phyloP scores from a whole-genome alignment of 352 stramenopile species.

The Blastocystis hominis region DNA sequence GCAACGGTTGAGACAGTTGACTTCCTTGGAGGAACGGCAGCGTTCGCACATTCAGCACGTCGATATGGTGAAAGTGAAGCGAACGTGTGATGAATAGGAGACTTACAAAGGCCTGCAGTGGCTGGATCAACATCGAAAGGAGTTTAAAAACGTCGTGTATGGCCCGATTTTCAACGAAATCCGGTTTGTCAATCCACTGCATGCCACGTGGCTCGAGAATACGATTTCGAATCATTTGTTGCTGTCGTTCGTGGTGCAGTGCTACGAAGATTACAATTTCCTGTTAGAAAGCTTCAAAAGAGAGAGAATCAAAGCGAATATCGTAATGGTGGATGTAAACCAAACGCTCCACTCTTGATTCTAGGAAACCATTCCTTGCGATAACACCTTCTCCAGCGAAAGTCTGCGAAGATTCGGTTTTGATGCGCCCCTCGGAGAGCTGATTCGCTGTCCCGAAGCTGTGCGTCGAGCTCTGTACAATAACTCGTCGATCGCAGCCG shows the following conservation, averaged over 20 bases:
- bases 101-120: conserved; percentile 5
- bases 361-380: neutral
- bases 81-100: neutral
- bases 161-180: conserved; percentile 43
- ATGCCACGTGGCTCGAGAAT: conserved; percentile 35
- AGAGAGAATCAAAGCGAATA: neutral
- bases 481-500: neutral
- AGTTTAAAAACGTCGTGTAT: neutral
- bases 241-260: conserved; percentile 18
- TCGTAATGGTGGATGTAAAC: neutral
- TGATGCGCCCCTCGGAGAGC: neutral
- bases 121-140: neutral
- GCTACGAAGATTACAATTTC: conserved; percentile 23
- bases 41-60: neutral
- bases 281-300: neutral
- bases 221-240: neutral
- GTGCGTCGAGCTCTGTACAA: conserved; percentile 27
- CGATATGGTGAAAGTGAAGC: neutral
- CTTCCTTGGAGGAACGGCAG: neutral
- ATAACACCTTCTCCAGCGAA: neutral
- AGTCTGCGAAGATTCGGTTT: neutral
- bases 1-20: neutral
- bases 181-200: neutral
- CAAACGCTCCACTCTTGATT: neutral
- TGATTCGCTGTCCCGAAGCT: neutral